Evolutionary conservation across 352 stramenopile species (phyloP).

Genomic region (Globisporangium canariense): DNA sequence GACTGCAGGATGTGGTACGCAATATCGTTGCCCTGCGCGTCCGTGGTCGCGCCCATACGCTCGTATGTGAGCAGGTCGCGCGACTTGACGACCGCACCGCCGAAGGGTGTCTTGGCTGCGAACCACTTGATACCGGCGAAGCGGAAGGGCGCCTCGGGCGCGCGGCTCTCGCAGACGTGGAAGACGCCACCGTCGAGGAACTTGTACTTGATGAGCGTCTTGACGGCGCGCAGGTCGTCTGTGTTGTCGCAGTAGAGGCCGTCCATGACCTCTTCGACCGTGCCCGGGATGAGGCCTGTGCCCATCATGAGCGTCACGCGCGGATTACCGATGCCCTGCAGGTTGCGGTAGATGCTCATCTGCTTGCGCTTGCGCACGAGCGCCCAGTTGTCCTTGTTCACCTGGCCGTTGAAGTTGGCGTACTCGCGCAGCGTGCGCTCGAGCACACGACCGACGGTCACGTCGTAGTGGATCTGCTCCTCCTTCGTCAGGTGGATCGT

Average conservation of each 20-base stretch:
- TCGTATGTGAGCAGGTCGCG: constrained; percentile 31
- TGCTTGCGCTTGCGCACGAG: constrained; percentile 15
- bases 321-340: constrained; percentile 9
- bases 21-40: constrained; percentile 16
- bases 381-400: constrained; percentile 15
- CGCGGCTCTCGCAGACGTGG: constrained; percentile 30
- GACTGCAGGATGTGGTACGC: constrained; percentile 23
- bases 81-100: constrained; percentile 20
- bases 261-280: constrained; percentile 34
- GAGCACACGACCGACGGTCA: constrained; percentile 18
- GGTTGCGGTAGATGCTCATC: constrained; percentile 20
- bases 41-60: constrained; percentile 14
- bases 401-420: constrained; percentile 12
- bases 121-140: constrained; percentile 50
- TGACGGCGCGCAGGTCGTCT: constrained; percentile 28
- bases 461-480: constrained; percentile 22
- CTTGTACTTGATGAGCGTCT: constrained; percentile 28
- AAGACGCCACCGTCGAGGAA: constrained; percentile 32
- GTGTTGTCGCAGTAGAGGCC: constrained; percentile 41
- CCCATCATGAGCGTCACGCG: constrained; percentile 17
- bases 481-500: constrained; percentile 18
- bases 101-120: constrained; percentile 24
- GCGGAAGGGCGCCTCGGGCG: constrained; percentile 27
- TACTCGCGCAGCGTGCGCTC: constrained; percentile 18
- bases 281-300: constrained; percentile 9